phyloP scores from a whole-genome alignment of 805 yeast species.

The Starmerella asiatica region DNA sequence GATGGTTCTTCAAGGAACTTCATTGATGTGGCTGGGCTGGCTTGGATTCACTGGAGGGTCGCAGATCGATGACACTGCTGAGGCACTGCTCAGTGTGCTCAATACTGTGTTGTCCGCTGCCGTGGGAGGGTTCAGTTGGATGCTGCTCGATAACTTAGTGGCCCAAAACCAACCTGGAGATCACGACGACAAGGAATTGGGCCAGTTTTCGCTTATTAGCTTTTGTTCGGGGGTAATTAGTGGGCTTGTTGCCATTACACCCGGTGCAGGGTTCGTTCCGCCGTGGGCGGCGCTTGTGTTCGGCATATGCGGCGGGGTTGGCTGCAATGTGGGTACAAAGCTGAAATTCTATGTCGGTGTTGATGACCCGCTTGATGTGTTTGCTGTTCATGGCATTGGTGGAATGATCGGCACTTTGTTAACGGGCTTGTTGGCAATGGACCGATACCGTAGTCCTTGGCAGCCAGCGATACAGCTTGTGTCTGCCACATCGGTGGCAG shows the following conservation, averaged over 20 bases:
- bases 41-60: slow-evolving; percentile 69
- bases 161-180: neutral
- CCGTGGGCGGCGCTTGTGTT: slow-evolving; percentile 66
- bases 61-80: slow-evolving; percentile 27
- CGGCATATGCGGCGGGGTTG: slow-evolving; percentile 58
- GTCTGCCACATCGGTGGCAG: slow-evolving; percentile 52
- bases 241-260: slow-evolving; percentile 90
- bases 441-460: slow-evolving; percentile 36
- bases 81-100: slow-evolving; percentile 37
- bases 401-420: slow-evolving; percentile 39
- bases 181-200: neutral
- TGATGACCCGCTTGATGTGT: slow-evolving; percentile 93
- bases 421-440: slow-evolving; percentile 88
- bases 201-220: slow-evolving; percentile 83
- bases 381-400: slow-evolving; percentile 45
- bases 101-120: slow-evolving; percentile 43
- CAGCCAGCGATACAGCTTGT: slow-evolving; percentile 87
- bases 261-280: slow-evolving; percentile 92
- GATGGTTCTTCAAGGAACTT: slow-evolving; percentile 55
- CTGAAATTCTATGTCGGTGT: slow-evolving; percentile 55
- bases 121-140: slow-evolving; percentile 35
- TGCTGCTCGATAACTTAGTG: slow-evolving; percentile 30
- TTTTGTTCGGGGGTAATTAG: slow-evolving; percentile 88
- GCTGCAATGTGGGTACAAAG: slow-evolving; percentile 78
- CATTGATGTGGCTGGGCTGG: slow-evolving; percentile 64